A percentile compares a stretch with the other conserved stretches of the same genome.
These are phyloP conservation scores for Penicillium diatomitis DNA, from an alignment of 495 filamentous ascomycete genomes.

Conservation along the genomic window DNA sequence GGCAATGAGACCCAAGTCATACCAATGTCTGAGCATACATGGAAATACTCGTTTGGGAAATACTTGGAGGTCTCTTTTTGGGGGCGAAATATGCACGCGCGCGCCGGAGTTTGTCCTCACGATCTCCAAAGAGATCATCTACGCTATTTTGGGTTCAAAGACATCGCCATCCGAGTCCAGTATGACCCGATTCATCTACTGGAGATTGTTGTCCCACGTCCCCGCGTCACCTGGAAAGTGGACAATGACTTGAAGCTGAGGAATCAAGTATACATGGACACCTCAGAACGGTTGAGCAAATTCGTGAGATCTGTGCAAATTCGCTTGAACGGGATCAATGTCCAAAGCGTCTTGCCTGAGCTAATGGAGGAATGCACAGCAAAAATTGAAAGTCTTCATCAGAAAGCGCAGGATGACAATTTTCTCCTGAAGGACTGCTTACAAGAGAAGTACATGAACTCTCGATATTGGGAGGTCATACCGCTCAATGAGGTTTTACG, in stretches of 20 bases:
- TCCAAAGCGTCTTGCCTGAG: constrained; percentile 81
- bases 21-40: constrained; percentile 90
- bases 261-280: constrained; percentile 78
- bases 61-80: constrained; percentile 96
- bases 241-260: constrained; percentile 84
- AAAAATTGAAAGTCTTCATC: constrained; percentile 66
- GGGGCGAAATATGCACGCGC: constrained; percentile 73
- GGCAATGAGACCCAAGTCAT: constrained; percentile 80
- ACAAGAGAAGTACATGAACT: constrained; percentile 82
- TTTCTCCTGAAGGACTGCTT: constrained; percentile 59
- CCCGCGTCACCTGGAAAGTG: constrained; percentile 92
- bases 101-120: constrained; percentile 80
- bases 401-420: constrained; percentile 75
- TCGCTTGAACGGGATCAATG: constrained; percentile 77
- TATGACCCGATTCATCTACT: constrained; percentile 86
- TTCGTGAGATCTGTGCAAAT: constrained; percentile 82
- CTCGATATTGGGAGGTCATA: constrained; percentile 92
- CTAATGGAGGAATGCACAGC: constrained; percentile 69
- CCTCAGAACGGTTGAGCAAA: constrained; percentile 67
- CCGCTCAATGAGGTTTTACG: constrained; percentile 82
- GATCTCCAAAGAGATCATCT: constrained; percentile 89
- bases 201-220: constrained; percentile 90
- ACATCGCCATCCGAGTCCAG: constrained; percentile 78
- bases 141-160: constrained; percentile 82
- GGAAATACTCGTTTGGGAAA: constrained; percentile 98